Evolutionary conservation across 805 yeast genomes (phyloP).

Genomic region (Wickerhamomyces rabaulensis): DNA sequence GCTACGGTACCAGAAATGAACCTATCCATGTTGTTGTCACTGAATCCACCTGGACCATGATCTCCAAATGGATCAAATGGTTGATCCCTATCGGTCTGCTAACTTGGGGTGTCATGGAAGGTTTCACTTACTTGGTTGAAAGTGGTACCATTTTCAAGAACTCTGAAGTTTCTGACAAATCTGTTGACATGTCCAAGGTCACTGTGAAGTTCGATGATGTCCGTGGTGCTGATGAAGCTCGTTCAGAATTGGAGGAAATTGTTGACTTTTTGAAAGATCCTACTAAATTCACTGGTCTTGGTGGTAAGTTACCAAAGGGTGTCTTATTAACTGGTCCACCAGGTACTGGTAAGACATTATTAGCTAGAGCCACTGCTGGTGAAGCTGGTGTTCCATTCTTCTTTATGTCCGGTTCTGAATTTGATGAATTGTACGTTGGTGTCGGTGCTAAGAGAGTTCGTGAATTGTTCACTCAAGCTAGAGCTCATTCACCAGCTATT

Average conservation of each 20-base stretch:
- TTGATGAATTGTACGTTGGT: conserved; percentile 97
- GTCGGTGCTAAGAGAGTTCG: conserved; percentile 98
- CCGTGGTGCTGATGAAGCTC: conserved; percentile 97
- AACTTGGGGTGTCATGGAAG: conserved; percentile 76
- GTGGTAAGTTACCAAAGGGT: conserved; percentile 97
- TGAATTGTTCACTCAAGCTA: conserved; percentile 87
- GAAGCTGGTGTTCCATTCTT: conserved; percentile 99
- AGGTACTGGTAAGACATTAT: conserved; percentile 95
- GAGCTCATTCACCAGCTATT: conserved; percentile 94
- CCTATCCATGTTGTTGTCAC: conserved; percentile 94
- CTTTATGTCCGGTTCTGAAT: conserved; percentile 97
- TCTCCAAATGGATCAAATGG: conserved; percentile 89
- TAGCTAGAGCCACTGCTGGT: conserved; percentile 98
- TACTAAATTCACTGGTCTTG: conserved; percentile 89
- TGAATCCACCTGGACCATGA: conserved; percentile 72
- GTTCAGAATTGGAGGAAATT: conserved; percentile 94
- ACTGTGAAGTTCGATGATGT: conserved; percentile 90
- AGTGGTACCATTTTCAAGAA: conserved; percentile 75
- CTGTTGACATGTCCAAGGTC: conserved; percentile 78
- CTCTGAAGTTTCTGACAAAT: conserved; percentile 66
- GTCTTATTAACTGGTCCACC: conserved; percentile 97
- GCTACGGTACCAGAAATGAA: conserved; percentile 59
- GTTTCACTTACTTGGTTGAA: conserved; percentile 75
- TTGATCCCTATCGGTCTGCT: conserved; percentile 73
- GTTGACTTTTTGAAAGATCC: conserved; percentile 98